These are phyloP conservation scores for Boletus coccyginus DNA, from an alignment of 768 basidiomycete species.

Conservation along the genomic window DNA sequence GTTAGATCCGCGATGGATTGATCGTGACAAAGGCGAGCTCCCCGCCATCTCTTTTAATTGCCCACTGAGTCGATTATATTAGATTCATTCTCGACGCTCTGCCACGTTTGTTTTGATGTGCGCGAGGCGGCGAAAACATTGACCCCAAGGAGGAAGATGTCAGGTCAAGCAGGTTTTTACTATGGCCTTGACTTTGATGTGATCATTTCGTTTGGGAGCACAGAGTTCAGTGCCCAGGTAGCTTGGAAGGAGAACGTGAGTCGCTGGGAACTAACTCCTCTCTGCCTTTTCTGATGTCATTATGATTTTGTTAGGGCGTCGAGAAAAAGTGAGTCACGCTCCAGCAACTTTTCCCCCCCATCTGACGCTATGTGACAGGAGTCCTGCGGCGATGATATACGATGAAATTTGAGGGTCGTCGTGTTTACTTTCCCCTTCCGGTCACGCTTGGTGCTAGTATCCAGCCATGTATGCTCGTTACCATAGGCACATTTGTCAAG, in stretches of 20 bases:
- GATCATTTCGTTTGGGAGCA: conserved; percentile 14
- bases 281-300: neutral
- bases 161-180: neutral
- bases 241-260: conserved; percentile 14
- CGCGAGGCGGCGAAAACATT: conserved; percentile 2
- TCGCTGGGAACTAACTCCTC: neutral
- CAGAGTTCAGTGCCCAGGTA: conserved; percentile 26
- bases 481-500: neutral
- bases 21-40: neutral
- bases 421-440: neutral
- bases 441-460: neutral
- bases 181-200: conserved; percentile 5
- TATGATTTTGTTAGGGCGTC: neutral
- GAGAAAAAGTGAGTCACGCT: conserved; percentile 4
- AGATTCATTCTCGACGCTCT: conserved; percentile 16
- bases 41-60: neutral
- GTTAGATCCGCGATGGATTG: conserved; percentile 11
- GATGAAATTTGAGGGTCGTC: neutral
- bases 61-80: neutral
- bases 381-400: conserved; percentile 6
- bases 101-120: conserved; percentile 4
- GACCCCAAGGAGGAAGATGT: neutral
- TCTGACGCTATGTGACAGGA: neutral
- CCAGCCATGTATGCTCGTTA: neutral
- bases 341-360: too few relatives aligned